Base-by-base conservation (phyloP, 106 monocot genomes). In the Allium sativum region DNA sequence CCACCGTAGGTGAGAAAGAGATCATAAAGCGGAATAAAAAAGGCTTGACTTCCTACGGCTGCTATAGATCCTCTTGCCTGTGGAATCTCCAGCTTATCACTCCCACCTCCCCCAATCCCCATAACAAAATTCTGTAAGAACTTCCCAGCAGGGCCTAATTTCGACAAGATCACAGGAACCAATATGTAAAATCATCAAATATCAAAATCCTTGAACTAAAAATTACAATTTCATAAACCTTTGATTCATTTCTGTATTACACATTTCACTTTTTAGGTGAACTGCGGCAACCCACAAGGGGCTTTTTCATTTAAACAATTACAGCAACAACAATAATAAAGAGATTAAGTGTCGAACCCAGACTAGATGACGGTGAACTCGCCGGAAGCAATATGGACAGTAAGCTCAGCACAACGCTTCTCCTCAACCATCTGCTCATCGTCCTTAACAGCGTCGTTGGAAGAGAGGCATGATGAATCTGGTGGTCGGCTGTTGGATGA, bases 1-100 rank as follows among this genome's bases (percentile, higher is more conserved):
- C 91, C 91, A 45, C 91, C 96, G 53, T 98, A 98, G 17, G 64
- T 77, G 57, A 91, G 77, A 69, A 84, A 98, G 13, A 98, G 84
- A 9, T 98, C 87, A 22, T 91, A 98, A 21, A 91, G 87, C 12
- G 87, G 91, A 31, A 87, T 71, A 52, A 98, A 85, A 72, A 91
- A 98, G 42, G 91, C 84, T 74, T 84, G 79, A 14, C 76, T 67
- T 18, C 59, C 77, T 10, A 88, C 78, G 15, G 82, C 79, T 1
- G 40, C 45, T 5, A 91, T 40, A 16, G 87, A 84, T 15, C 96
- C 91, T 51, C 47, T 80, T 8, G 87, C 91, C 71, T 81, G 77
- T 9, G 96, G 96, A 42, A 91, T 91, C 76, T 74, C 66, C 60
- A 43, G 59, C 3, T 69, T 53, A 8, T 50, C 44, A 47, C 20